Conservation (phyloP, 192 early-diverging fungal species). For the Pilaira anomala region DNA sequence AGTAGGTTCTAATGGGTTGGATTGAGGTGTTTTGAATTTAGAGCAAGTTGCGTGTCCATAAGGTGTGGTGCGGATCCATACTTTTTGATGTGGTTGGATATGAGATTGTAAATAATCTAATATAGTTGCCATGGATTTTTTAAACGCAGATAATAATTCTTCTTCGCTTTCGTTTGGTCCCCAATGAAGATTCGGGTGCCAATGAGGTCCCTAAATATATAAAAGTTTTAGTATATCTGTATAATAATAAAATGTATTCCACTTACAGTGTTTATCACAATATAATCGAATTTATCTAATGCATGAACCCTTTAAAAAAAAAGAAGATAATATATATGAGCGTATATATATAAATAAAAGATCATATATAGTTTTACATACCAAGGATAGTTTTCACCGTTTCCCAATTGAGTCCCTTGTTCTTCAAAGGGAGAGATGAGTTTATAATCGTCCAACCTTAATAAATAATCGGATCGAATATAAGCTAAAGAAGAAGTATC, state of each 20-base stretch:
- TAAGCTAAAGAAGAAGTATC: slow-evolving; percentile 19
- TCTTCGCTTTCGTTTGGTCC: slow-evolving; percentile 17
- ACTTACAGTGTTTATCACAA: slow-evolving; percentile 36
- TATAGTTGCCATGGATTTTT: slow-evolving; percentile 11
- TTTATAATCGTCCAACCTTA: slow-evolving; percentile 31
- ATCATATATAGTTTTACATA: slow-evolving; percentile 17
- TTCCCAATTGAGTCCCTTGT: slow-evolving; percentile 17
- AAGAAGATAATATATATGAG: neutral
- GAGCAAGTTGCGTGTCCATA: slow-evolving; percentile 38
- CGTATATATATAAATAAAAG: neutral
- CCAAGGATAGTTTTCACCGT: slow-evolving; percentile 34
- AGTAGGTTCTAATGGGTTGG: slow-evolving; percentile 19
- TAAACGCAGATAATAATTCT: slow-evolving; percentile 27
- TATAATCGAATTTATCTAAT: slow-evolving; percentile 29
- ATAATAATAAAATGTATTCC: neutral
- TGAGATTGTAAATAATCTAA: slow-evolving; percentile 19
- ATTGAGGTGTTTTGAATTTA: slow-evolving; percentile 22
- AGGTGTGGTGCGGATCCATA: slow-evolving; percentile 32
- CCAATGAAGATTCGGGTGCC: slow-evolving; percentile 27
- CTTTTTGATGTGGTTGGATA: slow-evolving; percentile 26
- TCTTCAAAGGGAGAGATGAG: slow-evolving; percentile 25
- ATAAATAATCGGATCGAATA: slow-evolving; percentile 29
- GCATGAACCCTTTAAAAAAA: slow-evolving; percentile 29
- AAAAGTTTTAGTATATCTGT: neutral
- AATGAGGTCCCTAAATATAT: slow-evolving; percentile 33